These are phyloP conservation scores for Colletotrichum paranaense DNA, from an alignment of 2,329 filamentous ascomycete genomes.

Conservation along the genomic window DNA sequence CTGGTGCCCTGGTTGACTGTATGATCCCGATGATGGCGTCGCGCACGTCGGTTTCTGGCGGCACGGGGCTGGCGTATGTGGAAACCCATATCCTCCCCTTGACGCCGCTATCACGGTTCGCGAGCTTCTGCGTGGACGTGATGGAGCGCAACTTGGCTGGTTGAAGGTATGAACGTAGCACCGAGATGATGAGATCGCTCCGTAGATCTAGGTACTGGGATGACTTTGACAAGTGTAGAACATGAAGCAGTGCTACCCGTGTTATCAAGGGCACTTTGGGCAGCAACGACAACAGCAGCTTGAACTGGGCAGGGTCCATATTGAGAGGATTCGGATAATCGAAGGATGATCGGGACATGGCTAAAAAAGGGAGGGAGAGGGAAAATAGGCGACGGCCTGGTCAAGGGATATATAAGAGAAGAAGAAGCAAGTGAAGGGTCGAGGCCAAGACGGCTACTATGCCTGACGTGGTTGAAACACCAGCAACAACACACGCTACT, in stretches of 20 bases:
- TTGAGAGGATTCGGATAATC: conserved; percentile 16
- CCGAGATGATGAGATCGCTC: conserved; percentile 77
- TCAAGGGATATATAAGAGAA: not conserved
- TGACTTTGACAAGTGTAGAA: conserved; percentile 75
- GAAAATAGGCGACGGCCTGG: not conserved
- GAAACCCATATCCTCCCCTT: conserved; percentile 87
- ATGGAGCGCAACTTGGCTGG: conserved; percentile 62
- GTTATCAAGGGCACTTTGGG: conserved; percentile 70
- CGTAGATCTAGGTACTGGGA: conserved; percentile 82
- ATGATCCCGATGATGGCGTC: conserved; percentile 70
- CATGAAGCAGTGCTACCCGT: conserved; percentile 71
- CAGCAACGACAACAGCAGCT: conserved; percentile 48
- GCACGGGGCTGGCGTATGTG: conserved; percentile 72
- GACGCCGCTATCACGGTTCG: conserved; percentile 72
- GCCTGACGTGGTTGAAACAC: conserved; percentile 31
- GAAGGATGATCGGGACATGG: conserved; percentile 12
- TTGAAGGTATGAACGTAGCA: conserved; percentile 75
- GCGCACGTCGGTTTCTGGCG: conserved; percentile 66
- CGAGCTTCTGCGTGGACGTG: conserved; percentile 71
- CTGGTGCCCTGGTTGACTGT: conserved; percentile 55
- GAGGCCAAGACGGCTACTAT: conserved; percentile 11
- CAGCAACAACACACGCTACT: conserved; percentile 11
- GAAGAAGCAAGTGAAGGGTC: not conserved
- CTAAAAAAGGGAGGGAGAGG: not conserved
- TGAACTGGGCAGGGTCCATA: conserved; percentile 32